Base-by-base conservation (phyloP, 495 filamentous ascomycete genomes). In the Talaromyces stipitatus region DNA sequence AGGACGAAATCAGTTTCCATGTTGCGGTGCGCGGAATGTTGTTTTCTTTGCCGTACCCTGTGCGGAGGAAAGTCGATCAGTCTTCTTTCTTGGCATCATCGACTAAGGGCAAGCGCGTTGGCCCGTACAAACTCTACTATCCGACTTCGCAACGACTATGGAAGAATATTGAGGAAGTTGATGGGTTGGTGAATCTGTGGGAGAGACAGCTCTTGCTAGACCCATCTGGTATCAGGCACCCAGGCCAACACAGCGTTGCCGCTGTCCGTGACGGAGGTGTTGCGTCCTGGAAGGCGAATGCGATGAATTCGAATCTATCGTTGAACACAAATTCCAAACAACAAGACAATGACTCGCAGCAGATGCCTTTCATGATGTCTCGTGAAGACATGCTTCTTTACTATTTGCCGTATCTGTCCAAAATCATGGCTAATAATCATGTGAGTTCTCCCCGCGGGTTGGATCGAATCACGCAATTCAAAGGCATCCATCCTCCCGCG, bases 1-100 rank as follows among this genome's bases (percentile, higher is more conserved):
- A 96, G 67, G 90, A 96, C 50, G 94, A 99, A 62, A 89, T 97
- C 55, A 82, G 85, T 30, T 97, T 96, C 61, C 91, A 97, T 56
- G 81, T 90, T 48, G 90, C 89, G 23, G 86, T 92, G 2, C 84
- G 91, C 6, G 91, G 95, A 2, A 65, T 96, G 30, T 69, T 95
- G 1, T 90, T 95, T 64, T 84, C 83, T 11, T 78, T 99, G 20
- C 94, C 94, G 14, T 82, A 78, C 56, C 92, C 92, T 1, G 94
- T 97, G 4, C 90, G 86, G 61, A 76, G 94, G 53, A 72, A 72
- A 61, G 29, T 68, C 12, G 60, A 73, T 2, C 70, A 78, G n/a
- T 28, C 24, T 2, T 51, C 27, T 9, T 29, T 51, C 11, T 26
- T 11, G 14, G 51, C 51, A n/a, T 27, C 24, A 26, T 53, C 50